A percentile compares a stretch with the other conserved stretches of the same genome.
Conservation (phyloP, 1,284 basidiomycete species). For the Pisolithus thermaeus region DNA sequence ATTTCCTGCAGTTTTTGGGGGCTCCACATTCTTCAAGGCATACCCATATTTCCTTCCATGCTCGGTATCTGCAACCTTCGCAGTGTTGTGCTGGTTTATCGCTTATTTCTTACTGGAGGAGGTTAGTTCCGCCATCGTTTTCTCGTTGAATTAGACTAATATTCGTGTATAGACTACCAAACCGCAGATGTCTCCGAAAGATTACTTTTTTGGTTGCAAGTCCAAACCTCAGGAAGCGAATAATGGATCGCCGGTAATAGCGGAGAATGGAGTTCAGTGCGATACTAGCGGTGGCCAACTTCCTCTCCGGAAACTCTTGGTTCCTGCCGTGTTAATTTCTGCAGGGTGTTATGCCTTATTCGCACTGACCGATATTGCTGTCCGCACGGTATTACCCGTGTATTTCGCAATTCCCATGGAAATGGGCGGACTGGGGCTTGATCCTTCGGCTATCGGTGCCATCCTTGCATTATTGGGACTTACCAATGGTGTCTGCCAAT, state of each 20-base stretch:
- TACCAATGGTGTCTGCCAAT: conserved; percentile 35
- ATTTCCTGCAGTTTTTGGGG: conserved; percentile 46
- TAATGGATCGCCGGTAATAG: neutral
- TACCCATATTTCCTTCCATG: conserved; percentile 70
- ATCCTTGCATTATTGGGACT: conserved; percentile 36
- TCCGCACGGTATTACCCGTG: conserved; percentile 37
- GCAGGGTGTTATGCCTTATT: conserved; percentile 37
- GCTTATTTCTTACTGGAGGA: conserved; percentile 48
- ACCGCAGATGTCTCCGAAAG: conserved; percentile 8
- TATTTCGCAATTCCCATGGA: conserved; percentile 39
- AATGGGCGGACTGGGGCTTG: conserved; percentile 37
- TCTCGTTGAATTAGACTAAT: neutral
- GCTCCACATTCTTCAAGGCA: conserved; percentile 43
- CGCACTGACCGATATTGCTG: conserved; percentile 35
- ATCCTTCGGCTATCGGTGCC: conserved; percentile 35
- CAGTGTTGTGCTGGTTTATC: conserved; percentile 45
- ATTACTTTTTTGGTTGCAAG: conserved; percentile 17
- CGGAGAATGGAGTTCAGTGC: neutral
- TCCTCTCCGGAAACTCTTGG: conserved; percentile 31
- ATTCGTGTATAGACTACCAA: conserved; percentile 14
- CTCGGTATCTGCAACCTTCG: conserved; percentile 44
- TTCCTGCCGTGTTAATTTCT: conserved; percentile 35
- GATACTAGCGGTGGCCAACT: conserved; percentile 18
- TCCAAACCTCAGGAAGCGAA: neutral
- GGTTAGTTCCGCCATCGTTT: conserved; percentile 32